Base-by-base conservation (phyloP, 345 rosid genomes). In the Combretum micranthum region DNA sequence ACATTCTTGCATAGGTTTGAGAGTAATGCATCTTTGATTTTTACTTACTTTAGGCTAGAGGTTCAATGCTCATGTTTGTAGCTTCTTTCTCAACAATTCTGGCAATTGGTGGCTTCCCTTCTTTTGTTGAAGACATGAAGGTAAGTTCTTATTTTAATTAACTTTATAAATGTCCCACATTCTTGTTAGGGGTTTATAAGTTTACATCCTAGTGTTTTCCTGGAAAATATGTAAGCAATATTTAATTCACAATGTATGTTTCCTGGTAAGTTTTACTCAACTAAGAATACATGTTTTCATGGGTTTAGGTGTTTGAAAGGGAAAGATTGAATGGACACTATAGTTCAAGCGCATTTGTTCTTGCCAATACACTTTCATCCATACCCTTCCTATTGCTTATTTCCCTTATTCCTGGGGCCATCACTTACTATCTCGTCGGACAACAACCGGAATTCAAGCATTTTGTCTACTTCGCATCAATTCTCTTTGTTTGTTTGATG, bases 311-410 rank as follows among this genome's bases (percentile, higher is more conserved):
- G 16, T 79, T 81, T 47, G 64, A 64, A 44, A 69, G 72, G 44
- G 87, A 84, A 60, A 73, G 85, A 37, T 45, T 81, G 42, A 84
- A 84, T 13, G 87, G 90, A 52, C 90, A 81, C 56, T 84, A 84
- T 17, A 72, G 72, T 0, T 61, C 58, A 0, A 48, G 65, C 0
- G 72, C 81, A 20, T 84, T 75, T 20, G 75, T 69, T 2, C 1
- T 79, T 2, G 75, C 69, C 53, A 84, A 84, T 66, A 64, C 83
- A 13, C 15, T 80, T 12, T 78, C 86, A 5, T 50, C 80, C 8
- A 13, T 66, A 7, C 86, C 89, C 37, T 83, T 52, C 66, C 22
- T 80, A 53, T 15, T 66, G 0, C 0, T 77, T 9, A 50, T 73
- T 13, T 70, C 88, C 8, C 6, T 77, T 4, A 66, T 83, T 44